These are phyloP conservation scores for Scutellaria galericulata DNA, from an alignment of 257 asterid species.

Conservation along the genomic window DNA sequence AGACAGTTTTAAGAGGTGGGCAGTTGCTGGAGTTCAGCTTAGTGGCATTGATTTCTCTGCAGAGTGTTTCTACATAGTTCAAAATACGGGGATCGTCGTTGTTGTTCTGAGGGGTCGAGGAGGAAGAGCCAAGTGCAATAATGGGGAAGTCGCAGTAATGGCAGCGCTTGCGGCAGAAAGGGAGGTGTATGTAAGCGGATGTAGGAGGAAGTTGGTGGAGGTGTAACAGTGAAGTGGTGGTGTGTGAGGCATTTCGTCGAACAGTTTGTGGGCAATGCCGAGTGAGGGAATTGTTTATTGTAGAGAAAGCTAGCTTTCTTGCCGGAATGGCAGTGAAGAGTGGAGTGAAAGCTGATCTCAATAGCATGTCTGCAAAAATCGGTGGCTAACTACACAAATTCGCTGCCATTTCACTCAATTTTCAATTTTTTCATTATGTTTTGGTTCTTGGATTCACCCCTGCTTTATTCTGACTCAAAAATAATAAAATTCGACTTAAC, in stretches of 20 bases:
- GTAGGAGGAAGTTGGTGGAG: slow-evolving; percentile 67
- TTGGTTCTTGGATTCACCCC: too few relatives aligned
- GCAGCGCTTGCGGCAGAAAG: slow-evolving; percentile 97
- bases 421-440: too few relatives aligned
- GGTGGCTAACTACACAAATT: neutral
- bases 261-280: slow-evolving; percentile 50
- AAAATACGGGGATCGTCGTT: slow-evolving; percentile 68
- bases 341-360: slow-evolving; percentile 55
- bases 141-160: slow-evolving; percentile 97
- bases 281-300: slow-evolving; percentile 15
- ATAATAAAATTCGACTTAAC: too few relatives aligned
- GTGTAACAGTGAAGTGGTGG: slow-evolving; percentile 32
- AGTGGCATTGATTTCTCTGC: slow-evolving; percentile 77
- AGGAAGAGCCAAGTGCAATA: slow-evolving; percentile 77
- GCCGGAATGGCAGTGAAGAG: slow-evolving; percentile 44
- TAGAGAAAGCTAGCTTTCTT: neutral
- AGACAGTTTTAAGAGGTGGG: slow-evolving; percentile 86
- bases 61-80: slow-evolving; percentile 64
- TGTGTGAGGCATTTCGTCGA: slow-evolving; percentile 75
- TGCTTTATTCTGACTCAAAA: too few relatives aligned
- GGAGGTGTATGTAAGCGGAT: slow-evolving; percentile 93
- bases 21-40: slow-evolving; percentile 34
- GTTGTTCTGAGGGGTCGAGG: slow-evolving; percentile 19
- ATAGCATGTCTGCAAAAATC: slow-evolving; percentile 41
- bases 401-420: too few relatives aligned